These are phyloP conservation scores for Magnusiomyces clavatus DNA, from an alignment of 1,139 yeast species.

Conservation along the genomic window DNA sequence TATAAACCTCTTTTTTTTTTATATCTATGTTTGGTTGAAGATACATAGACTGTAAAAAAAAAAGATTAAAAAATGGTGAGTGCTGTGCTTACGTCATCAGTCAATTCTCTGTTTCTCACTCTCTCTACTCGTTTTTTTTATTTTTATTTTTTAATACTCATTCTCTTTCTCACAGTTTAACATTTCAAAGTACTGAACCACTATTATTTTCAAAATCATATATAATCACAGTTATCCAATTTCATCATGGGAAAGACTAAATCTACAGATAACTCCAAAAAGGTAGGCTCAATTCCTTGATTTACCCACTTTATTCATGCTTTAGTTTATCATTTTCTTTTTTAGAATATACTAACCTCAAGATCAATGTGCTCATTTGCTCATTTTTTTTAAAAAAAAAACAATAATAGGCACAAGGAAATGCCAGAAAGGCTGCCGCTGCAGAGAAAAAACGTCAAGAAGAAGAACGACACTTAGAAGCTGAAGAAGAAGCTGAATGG, in stretches of 20 bases:
- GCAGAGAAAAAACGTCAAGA: slow-evolving; percentile 57
- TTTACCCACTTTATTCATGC: neutral
- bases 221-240: neutral
- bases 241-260: slow-evolving; percentile 44
- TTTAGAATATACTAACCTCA: neutral
- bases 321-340: neutral
- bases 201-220: neutral
- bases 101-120: too few relatives aligned
- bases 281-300: slow-evolving; percentile 24
- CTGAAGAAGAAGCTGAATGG: slow-evolving; percentile 61
- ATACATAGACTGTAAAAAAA: too few relatives aligned
- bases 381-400: neutral
- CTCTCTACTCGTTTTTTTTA: too few relatives aligned
- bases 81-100: too few relatives aligned
- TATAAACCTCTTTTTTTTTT: neutral
- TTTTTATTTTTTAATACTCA: too few relatives aligned
- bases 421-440: slow-evolving; percentile 61
- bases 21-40: too few relatives aligned
- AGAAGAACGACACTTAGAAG: slow-evolving; percentile 41
- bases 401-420: slow-evolving; percentile 56
- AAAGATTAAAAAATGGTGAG: too few relatives aligned
- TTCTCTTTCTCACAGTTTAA: neutral
- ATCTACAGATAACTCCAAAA: slow-evolving; percentile 49
- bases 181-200: neutral
- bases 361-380: neutral